A percentile compares a stretch with the other conserved stretches of the same genome.
Conservation (phyloP, 495 filamentous ascomycete species). For the Penicillium crystallinum region DNA sequence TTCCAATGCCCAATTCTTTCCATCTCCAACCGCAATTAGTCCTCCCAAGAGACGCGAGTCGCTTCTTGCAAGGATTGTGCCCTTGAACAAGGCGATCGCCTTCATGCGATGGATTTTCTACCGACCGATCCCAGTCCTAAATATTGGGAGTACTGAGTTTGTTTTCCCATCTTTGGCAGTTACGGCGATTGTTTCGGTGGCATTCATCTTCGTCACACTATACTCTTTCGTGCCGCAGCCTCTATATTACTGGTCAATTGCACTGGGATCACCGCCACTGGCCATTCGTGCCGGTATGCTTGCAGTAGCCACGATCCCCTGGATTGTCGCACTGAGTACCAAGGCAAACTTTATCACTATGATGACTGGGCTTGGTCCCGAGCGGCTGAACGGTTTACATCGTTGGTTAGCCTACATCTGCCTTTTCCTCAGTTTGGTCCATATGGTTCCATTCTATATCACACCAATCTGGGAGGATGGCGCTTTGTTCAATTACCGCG, state of each 20-base stretch:
- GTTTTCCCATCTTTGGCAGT: conserved; percentile 72
- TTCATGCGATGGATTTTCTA: conserved; percentile 82
- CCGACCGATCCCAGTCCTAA: conserved; percentile 67
- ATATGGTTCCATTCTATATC: conserved; percentile 85
- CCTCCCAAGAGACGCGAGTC: conserved; percentile 53
- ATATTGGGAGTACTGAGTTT: conserved; percentile 55
- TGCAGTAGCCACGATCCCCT: conserved; percentile 87
- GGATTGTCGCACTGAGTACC: conserved; percentile 85
- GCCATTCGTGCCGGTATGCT: conserved; percentile 92
- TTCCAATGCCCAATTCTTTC: conserved; percentile 68
- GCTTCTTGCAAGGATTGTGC: conserved; percentile 61
- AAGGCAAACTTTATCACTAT: conserved; percentile 84
- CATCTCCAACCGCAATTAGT: conserved; percentile 45
- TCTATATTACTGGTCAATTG: conserved; percentile 76
- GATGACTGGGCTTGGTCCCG: conserved; percentile 86
- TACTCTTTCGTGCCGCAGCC: conserved; percentile 82
- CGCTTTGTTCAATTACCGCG: conserved; percentile 59
- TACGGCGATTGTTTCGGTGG: conserved; percentile 57
- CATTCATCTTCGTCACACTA: conserved; percentile 66
- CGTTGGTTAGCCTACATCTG: conserved; percentile 89
- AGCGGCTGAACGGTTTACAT: conserved; percentile 88
- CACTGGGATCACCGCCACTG: conserved; percentile 80
- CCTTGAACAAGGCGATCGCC: conserved; percentile 69
- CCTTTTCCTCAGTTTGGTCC: conserved; percentile 74
- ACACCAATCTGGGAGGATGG: conserved; percentile 78